These are phyloP conservation scores for Gossypium trilobum DNA, from an alignment of 441 rosid genomes.

Conservation along the genomic window DNA sequence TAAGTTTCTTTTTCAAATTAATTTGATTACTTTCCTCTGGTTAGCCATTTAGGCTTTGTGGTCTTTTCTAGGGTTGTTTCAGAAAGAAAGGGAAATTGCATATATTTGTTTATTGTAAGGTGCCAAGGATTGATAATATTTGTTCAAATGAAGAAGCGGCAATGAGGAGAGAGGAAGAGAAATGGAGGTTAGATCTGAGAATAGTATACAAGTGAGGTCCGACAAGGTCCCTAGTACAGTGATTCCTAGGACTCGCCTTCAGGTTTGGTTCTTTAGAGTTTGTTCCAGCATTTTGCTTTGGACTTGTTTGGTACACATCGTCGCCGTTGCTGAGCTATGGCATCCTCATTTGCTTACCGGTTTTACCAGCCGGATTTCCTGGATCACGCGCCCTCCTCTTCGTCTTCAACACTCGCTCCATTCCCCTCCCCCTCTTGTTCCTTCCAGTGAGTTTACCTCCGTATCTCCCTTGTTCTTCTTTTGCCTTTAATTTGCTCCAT, in stretches of 20 bases:
- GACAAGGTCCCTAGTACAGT: conserved; percentile 44
- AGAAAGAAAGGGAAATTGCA: too few species aligned
- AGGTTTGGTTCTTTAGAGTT: conserved; percentile 77
- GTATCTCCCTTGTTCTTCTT: background rate
- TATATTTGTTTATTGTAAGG: background rate
- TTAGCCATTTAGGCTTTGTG: background rate
- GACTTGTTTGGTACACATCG: conserved; percentile 96
- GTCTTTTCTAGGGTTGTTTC: background rate
- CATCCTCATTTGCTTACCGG: conserved; percentile 50
- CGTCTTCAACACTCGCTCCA: conserved; percentile 26
- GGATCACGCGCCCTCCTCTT: conserved; percentile 27
- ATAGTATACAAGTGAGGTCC: conserved; percentile 34
- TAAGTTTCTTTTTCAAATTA: background rate
- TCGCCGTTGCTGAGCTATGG: conserved; percentile 84
- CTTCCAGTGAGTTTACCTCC: conserved; percentile 39
- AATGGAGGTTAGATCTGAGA: conserved; percentile 88
- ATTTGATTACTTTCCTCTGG: conserved; percentile 8
- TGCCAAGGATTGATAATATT: background rate
- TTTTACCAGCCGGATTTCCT: conserved; percentile 38
- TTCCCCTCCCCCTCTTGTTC: conserved; percentile 45
- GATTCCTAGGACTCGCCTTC: conserved; percentile 54
- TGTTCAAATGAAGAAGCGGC: conserved; percentile 48
- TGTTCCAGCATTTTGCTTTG: conserved; percentile 86
- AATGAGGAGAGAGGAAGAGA: conserved; percentile 42
- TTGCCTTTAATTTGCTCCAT: background rate